Conservation (phyloP, 352 stramenopile species). For the Globisporangium recalcitrans region DNA sequence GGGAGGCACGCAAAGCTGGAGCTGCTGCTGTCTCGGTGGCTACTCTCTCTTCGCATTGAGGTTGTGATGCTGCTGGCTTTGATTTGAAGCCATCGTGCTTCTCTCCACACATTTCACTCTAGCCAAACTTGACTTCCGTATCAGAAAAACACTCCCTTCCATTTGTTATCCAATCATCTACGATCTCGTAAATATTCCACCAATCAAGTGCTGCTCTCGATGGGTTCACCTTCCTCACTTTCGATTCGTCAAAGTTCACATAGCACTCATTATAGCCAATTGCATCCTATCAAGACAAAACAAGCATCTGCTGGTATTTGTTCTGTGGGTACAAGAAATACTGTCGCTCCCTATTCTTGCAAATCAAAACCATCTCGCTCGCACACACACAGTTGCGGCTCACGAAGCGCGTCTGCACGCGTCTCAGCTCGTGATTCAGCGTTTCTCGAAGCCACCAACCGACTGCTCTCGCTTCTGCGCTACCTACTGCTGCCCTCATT, state of each 20-base stretch:
- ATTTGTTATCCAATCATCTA: neutral
- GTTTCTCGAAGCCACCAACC: neutral
- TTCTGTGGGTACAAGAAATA: neutral
- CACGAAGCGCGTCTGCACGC: neutral
- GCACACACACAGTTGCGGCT: neutral
- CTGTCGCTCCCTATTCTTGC: neutral
- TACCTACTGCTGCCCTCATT: neutral
- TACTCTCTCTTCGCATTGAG: neutral
- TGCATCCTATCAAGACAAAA: neutral
- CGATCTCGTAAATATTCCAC: too few species aligned
- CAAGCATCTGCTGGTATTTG: neutral
- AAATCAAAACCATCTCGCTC: constrained; percentile 9
- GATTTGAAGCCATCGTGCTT: neutral
- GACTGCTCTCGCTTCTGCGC: neutral
- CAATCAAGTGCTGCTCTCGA: too few species aligned
- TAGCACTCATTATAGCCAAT: neutral
- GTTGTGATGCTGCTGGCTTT: neutral
- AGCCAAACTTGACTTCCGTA: too few species aligned
- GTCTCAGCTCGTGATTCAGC: neutral
- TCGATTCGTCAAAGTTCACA: neutral
- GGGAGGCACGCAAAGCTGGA: neutral
- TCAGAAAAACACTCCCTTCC: neutral
- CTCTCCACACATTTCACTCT: neutral
- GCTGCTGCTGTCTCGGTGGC: neutral
- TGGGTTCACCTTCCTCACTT: neutral